Percentiles rank a stretch among this genome's conserved stretches.
These are phyloP conservation scores for Magnusiomyces magnusii DNA, from an alignment of 1,139 yeast species.

Conservation along the genomic window DNA sequence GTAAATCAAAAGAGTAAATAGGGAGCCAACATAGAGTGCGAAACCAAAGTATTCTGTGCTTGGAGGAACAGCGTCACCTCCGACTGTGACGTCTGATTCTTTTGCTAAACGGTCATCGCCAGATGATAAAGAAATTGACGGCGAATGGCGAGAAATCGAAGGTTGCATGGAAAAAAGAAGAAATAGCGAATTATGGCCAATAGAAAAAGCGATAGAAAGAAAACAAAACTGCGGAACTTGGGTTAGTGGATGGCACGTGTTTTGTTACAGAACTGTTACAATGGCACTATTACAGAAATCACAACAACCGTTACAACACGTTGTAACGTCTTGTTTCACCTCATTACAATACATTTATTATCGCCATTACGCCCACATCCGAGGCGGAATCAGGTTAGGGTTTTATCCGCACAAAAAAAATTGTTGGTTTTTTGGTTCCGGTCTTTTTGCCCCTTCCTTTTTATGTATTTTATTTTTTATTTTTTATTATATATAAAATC, in stretches of 20 bases:
- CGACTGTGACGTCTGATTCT: conserved; percentile 68
- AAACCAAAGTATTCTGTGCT: conserved; percentile 79
- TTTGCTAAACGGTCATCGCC: conserved; percentile 42
- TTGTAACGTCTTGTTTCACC: too few species aligned
- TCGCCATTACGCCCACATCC: too few species aligned
- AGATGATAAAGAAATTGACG: conserved; percentile 1
- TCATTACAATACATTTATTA: too few species aligned
- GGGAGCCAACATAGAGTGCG: conserved; percentile 59
- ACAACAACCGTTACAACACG: too few species aligned
- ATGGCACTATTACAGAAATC: too few species aligned
- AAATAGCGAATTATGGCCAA: too few species aligned
- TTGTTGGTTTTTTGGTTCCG: not conserved
- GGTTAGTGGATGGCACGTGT: too few species aligned
- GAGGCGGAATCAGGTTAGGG: not conserved
- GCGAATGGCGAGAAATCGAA: not conserved
- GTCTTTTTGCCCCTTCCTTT: not conserved
- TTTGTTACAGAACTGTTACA: too few species aligned
- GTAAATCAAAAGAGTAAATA: conserved; percentile 47
- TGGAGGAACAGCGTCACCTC: conserved; percentile 52
- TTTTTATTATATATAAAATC: not conserved
- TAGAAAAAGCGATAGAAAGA: not conserved
- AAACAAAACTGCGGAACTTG: too few species aligned
- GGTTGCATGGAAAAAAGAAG: too few species aligned
- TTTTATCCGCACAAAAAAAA: not conserved
- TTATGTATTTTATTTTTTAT: not conserved